Evolutionary conservation across 2,329 filamentous ascomycete genomes (phyloP).

Genomic region (Chaetothyriales sp.): DNA sequence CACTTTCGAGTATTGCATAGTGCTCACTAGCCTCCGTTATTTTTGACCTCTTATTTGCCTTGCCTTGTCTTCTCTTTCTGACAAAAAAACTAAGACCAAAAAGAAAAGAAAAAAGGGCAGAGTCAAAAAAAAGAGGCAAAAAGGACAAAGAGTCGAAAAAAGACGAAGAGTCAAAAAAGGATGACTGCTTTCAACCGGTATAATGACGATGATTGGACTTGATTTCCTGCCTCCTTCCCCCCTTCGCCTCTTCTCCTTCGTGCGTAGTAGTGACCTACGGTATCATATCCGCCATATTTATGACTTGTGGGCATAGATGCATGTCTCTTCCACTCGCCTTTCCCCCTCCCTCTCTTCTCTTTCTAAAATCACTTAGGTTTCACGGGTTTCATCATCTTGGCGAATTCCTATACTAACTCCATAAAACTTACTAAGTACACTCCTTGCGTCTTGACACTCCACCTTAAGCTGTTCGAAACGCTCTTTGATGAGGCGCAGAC

Average conservation of each 20-base stretch:
- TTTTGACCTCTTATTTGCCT: no score
- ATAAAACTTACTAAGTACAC: slow-evolving; percentile 58
- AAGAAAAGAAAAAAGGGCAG: neutral
- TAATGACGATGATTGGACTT: neutral
- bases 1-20: no score
- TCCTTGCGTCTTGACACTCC: slow-evolving; percentile 64
- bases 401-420: slow-evolving; percentile 7
- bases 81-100: neutral
- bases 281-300: no score
- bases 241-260: neutral
- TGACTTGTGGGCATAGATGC: no score
- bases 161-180: neutral
- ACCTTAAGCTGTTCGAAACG: slow-evolving; percentile 58
- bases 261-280: no score
- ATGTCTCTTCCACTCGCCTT: neutral
- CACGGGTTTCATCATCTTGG: neutral
- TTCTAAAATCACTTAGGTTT: neutral
- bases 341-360: neutral
- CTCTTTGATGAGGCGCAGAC: slow-evolving; percentile 55
- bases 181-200: neutral
- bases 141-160: neutral
- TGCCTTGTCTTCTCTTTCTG: neutral
- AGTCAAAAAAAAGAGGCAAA: neutral
- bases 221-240: neutral
- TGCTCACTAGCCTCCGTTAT: no score